These are phyloP conservation scores for Cryptococcus depauperatus DNA, from an alignment of 1,284 basidiomycete genomes.

Conservation along the genomic window DNA sequence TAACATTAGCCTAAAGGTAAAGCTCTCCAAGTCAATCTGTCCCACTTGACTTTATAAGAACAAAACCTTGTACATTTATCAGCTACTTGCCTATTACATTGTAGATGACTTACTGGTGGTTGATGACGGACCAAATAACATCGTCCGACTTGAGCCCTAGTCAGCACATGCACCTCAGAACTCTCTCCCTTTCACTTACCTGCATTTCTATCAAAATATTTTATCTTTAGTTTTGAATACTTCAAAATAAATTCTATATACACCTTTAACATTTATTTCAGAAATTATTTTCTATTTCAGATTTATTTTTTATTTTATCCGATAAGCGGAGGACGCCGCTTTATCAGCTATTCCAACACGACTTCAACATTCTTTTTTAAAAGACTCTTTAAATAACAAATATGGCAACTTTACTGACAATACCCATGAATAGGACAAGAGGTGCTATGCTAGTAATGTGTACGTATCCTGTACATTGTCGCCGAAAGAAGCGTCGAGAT, in stretches of 20 bases:
- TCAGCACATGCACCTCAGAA: constrained; percentile 13
- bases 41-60: constrained; percentile 96
- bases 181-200: constrained; percentile 20
- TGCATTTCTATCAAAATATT: constrained; percentile 24
- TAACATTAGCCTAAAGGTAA: no score
- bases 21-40: no score
- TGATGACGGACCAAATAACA: constrained; percentile 91
- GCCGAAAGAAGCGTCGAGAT: no score
- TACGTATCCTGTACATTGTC: constrained; percentile 8
- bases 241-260: no score
- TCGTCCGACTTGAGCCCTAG: constrained; percentile 69
- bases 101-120: constrained; percentile 55
- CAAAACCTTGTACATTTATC: constrained; percentile 53
- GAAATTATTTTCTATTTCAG: background rate
- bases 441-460: constrained; percentile 25
- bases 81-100: constrained; percentile 2
- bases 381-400: no score
- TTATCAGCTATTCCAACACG: no score
- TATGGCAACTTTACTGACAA: constrained; percentile 27
- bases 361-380: no score
- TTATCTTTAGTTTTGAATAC: background rate
- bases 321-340: background rate
- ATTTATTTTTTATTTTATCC: background rate
- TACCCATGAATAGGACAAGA: constrained; percentile 27
- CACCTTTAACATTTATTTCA: no score